Percentiles rank a stretch among this genome's conserved stretches.
Conservation (phyloP, 2,329 filamentous ascomycete genomes). For the Cladophialophora psammophila region DNA sequence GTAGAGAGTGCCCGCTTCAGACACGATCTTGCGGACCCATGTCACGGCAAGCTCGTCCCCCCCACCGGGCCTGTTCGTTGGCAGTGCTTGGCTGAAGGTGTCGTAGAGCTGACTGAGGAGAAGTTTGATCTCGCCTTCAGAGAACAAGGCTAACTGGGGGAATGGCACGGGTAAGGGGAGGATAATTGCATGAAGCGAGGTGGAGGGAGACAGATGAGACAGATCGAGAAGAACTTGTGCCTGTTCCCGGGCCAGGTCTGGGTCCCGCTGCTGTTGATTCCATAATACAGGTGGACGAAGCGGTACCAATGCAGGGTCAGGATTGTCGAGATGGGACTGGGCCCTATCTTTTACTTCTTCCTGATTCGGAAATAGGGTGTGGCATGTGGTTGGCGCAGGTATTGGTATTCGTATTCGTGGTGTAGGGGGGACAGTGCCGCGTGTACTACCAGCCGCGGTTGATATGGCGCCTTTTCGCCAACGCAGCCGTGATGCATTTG, state of each 20-base stretch:
- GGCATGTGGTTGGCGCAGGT: background rate
- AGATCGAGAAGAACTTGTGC: background rate
- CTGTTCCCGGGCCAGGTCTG: background rate
- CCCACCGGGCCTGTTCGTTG: background rate
- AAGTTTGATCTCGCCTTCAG: background rate
- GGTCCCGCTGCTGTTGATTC: background rate
- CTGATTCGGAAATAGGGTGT: background rate
- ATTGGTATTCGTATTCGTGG: background rate
- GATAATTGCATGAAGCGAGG: background rate
- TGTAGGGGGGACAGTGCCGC: background rate
- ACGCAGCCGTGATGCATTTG: slow-evolving; percentile 17
- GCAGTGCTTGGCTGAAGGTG: slow-evolving; percentile 6
- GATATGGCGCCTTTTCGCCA: slow-evolving; percentile 9
- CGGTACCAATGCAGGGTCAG: background rate
- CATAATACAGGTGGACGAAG: background rate
- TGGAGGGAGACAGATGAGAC: background rate
- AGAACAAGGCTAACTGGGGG: background rate
- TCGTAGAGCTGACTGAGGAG: slow-evolving; percentile 11
- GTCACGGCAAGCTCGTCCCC: slow-evolving; percentile 1
- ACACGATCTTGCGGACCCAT: slow-evolving; percentile 18
- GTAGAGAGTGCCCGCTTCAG: slow-evolving; percentile 8
- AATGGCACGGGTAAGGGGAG: slow-evolving; percentile 7
- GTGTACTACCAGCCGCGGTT: background rate
- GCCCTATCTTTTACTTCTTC: background rate
- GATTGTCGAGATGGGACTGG: background rate